Percentiles rank a stretch among this genome's conserved stretches.
Conservation (phyloP, 306 rosid species). For the Rosa lucieae region DNA sequence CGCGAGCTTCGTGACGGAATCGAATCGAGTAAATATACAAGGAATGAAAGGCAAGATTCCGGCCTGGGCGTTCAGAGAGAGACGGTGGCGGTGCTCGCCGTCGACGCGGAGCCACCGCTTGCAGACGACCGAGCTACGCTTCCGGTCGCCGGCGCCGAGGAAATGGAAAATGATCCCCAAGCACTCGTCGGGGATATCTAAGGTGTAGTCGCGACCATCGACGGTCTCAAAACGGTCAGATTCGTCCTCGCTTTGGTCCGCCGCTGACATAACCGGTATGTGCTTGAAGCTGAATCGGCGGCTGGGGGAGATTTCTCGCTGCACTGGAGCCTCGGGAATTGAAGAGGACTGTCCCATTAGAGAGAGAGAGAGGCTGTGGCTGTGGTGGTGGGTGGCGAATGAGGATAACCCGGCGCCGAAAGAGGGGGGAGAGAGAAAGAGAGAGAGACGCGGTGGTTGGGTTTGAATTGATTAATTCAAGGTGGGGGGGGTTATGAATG, state of each 20-base stretch:
- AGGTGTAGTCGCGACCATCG: constrained; percentile 38
- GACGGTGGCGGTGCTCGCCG: constrained; percentile 60
- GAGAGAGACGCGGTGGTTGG: neutral
- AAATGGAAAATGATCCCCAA: constrained; percentile 53
- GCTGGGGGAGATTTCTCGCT: constrained; percentile 12
- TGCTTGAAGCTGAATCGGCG: constrained; percentile 30
- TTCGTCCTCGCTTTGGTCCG: constrained; percentile 4
- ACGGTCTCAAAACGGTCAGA: constrained; percentile 18
- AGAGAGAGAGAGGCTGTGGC: neutral
- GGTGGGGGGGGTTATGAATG: neutral
- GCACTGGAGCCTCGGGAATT: constrained; percentile 28
- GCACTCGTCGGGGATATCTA: constrained; percentile 70
- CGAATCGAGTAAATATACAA: constrained; percentile 59
- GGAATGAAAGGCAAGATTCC: constrained; percentile 49
- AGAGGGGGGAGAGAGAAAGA: neutral
- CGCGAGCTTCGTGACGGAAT: constrained; percentile 65
- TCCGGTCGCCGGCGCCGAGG: constrained; percentile 58
- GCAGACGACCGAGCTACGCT: constrained; percentile 61
- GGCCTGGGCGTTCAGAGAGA: constrained; percentile 51
- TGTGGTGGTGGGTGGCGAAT: neutral
- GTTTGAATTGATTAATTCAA: neutral
- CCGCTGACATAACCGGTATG: neutral
- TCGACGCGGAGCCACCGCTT: constrained; percentile 63
- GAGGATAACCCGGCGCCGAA: constrained; percentile 11
- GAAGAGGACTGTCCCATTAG: constrained; percentile 76